Evolutionary conservation across 441 rosid species (phyloP).

Genomic region (Adansonia rubrostipa): DNA sequence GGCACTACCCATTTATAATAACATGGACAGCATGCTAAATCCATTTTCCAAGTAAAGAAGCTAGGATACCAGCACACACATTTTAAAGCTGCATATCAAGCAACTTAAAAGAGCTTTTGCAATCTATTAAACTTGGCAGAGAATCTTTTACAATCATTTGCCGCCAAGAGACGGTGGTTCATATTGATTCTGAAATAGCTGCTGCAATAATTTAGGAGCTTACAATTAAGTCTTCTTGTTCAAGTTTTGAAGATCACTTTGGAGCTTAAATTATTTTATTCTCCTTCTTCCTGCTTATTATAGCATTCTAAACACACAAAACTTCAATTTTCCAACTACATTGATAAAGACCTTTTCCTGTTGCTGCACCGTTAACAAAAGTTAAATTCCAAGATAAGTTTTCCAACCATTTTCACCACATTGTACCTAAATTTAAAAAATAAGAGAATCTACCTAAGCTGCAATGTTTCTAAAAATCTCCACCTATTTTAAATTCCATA

Average conservation of each 20-base stretch:
- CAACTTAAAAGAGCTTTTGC: not conserved
- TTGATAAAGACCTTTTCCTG: not conserved
- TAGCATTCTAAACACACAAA: constrained; percentile 1
- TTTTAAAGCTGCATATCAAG: not conserved
- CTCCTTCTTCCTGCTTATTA: not conserved
- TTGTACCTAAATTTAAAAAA: not conserved
- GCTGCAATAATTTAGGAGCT: not conserved
- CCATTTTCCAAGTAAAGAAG: not conserved
- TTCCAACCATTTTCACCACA: constrained; percentile 6
- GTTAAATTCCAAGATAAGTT: not conserved
- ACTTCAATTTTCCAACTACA: not conserved
- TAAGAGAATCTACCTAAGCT: not conserved
- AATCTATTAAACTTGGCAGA: not conserved
- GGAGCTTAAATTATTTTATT: not conserved
- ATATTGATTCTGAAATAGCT: not conserved
- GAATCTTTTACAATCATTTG: not conserved
- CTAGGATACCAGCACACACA: not conserved
- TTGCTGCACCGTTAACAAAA: not conserved
- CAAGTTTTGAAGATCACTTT: not conserved
- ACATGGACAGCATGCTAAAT: not conserved
- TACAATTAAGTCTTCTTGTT: not conserved
- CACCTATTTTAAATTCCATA: not conserved
- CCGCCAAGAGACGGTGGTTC: not conserved
- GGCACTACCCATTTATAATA: not conserved
- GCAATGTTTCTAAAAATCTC: not conserved